Base-by-base conservation (phyloP, 768 basidiomycete genomes). In the Rhizopogon vulgaris region DNA sequence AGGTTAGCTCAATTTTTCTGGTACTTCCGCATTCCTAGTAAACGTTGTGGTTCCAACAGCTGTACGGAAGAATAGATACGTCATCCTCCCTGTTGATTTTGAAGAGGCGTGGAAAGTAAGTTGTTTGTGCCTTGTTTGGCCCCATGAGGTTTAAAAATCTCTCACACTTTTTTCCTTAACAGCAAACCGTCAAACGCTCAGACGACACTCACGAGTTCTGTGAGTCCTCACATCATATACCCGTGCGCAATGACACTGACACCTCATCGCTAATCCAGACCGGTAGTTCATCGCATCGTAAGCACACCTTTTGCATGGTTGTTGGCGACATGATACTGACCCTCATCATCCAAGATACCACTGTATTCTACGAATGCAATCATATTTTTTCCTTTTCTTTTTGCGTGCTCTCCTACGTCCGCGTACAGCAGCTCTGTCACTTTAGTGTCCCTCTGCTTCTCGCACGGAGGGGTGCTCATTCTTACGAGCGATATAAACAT, bases 71-170 rank as follows among this genome's bases (percentile, higher is more conserved):
- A 97, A 98, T 70, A 87, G 95, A 63, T 99, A 99, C 72, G 83
- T 99, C 41, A 94, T 99, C 64, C 75, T 98, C 18, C 95, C 96
- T 0, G 82, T 87, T 12, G 96, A 99, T 78, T 98, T 99, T 62
- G 96, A 99, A 67, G 95, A 98, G 70, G 94, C 94, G 65, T 99
- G 94, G 94, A 98, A 97, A 80, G 94, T 95, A 59, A 63, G 90
- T 81, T 78, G 58, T 83, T 85, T 84, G 64, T 58, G 9, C 53
- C 30, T 58, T 80, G 65, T 76, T 78, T 78, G 72, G 63, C 55
- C 54, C 34, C 46, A 49, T 54, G 36, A 59, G 48, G 45, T 22
- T 22, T 57, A 61, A 66, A 69, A 69, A 65, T 54, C 61, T 68
- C 61, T 57, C 63, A 38, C 56, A 22, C 22, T 22, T 59, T 60